phyloP scores from a whole-genome alignment of 2,329 filamentous ascomycete genomes.

The Diplodia seriata region DNA sequence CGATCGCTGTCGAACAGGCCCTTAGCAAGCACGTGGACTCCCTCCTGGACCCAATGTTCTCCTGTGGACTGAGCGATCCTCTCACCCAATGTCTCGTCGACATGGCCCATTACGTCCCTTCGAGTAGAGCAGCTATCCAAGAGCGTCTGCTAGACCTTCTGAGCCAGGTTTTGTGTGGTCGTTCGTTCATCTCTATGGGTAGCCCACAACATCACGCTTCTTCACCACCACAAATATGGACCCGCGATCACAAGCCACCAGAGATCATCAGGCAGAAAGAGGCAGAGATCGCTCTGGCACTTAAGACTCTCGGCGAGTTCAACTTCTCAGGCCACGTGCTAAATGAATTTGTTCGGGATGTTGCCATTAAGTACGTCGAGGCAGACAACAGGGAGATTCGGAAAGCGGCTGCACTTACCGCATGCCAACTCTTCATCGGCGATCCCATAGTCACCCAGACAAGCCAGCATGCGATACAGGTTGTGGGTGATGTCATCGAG shows the following conservation, averaged over 20 bases:
- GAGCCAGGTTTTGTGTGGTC: constrained; percentile 89
- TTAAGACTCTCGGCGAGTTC: constrained; percentile 97
- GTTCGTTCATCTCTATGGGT: constrained; percentile 89
- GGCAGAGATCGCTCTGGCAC: constrained; percentile 86
- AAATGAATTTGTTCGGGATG: constrained; percentile 98
- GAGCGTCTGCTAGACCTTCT: constrained; percentile 93
- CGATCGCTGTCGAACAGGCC: constrained; percentile 92
- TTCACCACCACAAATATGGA: constrained; percentile 79
- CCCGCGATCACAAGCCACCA: constrained; percentile 85
- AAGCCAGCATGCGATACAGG: constrained; percentile 93
- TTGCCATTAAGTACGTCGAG: constrained; percentile 97
- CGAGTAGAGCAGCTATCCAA: constrained; percentile 90
- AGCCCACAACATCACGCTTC: constrained; percentile 83
- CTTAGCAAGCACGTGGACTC: constrained; percentile 99
- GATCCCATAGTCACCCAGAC: constrained; percentile 99
- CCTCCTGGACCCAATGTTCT: constrained; percentile 93
- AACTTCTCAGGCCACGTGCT: constrained; percentile 86
- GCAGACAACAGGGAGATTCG: constrained; percentile 93
- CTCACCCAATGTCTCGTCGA: constrained; percentile 95
- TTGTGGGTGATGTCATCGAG: constrained; percentile 97
- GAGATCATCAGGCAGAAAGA: constrained; percentile 80
- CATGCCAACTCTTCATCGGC: constrained; percentile 94
- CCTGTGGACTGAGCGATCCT: constrained; percentile 90
- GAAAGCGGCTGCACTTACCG: constrained; percentile 93
- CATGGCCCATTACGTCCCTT: constrained; percentile 98